Percentiles rank a stretch among this genome's conserved stretches.
Evolutionary conservation across 176 grass and related monocot species (phyloP).

Genomic region (Secale cereale): DNA sequence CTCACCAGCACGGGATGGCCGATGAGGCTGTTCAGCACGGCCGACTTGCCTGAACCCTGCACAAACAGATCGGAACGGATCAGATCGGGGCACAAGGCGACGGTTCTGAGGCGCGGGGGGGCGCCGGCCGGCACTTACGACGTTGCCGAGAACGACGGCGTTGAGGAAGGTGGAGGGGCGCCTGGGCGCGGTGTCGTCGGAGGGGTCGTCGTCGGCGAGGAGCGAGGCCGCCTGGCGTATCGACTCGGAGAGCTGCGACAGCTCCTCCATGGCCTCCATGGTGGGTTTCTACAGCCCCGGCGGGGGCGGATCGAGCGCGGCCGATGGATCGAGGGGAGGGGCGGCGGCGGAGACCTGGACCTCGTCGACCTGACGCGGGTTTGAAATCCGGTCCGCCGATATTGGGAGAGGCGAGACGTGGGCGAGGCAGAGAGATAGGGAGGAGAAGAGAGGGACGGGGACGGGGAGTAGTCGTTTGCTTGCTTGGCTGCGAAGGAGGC

Average conservation of each 20-base stretch:
- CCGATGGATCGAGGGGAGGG: not conserved
- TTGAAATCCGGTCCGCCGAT: conserved; percentile 42
- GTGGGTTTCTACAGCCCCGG: not conserved
- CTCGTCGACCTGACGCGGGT: conserved; percentile 29
- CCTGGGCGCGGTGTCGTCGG: conserved; percentile 47
- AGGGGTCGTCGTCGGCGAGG: conserved; percentile 89
- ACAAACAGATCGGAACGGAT: conserved; percentile 14
- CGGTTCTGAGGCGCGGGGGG: not conserved
- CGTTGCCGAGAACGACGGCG: conserved; percentile 89
- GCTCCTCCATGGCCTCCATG: conserved; percentile 94
- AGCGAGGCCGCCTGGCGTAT: conserved; percentile 90
- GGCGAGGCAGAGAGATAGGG: conserved; percentile 5
- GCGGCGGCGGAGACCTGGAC: conserved; percentile 21
- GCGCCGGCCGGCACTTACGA: conserved; percentile 42
- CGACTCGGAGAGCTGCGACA: conserved; percentile 71
- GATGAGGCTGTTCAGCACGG: conserved; percentile 88
- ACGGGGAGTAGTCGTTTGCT: not conserved
- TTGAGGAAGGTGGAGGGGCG: conserved; percentile 85
- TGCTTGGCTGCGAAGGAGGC: conserved; percentile 24
- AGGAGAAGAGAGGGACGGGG: not conserved
- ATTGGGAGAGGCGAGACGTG: not conserved
- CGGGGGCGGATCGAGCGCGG: not conserved
- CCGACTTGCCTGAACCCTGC: conserved; percentile 92
- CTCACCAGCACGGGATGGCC: conserved; percentile 87
- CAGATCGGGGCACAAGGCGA: conserved; percentile 29